These are phyloP conservation scores for Orbilia brochopaga DNA, from an alignment of 2,329 filamentous ascomycete genomes.

Conservation along the genomic window DNA sequence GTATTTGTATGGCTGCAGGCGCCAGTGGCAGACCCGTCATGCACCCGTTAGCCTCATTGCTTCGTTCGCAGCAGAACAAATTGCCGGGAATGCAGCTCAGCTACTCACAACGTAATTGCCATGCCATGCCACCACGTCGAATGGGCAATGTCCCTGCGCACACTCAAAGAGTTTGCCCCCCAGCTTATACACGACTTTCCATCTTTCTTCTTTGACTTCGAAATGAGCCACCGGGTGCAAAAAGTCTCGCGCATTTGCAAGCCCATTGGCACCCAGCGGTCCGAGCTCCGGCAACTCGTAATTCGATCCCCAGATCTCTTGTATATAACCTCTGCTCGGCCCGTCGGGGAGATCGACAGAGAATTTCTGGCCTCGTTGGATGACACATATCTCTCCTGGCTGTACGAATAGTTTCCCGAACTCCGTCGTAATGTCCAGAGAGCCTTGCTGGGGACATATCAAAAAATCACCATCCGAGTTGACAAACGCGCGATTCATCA, in stretches of 20 bases:
- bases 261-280: conserved; percentile 69
- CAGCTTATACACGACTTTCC: conserved; percentile 69
- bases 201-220: conserved; percentile 61
- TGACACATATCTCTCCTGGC: conserved; percentile 71
- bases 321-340: conserved; percentile 69
- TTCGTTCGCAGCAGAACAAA: too few species aligned
- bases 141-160: conserved; percentile 70
- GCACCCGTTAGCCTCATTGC: neutral
- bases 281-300: conserved; percentile 72
- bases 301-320: conserved; percentile 70
- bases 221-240: conserved; percentile 65
- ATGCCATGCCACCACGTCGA: conserved; percentile 75
- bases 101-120: conserved; percentile 65
- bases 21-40: neutral
- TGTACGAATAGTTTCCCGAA: conserved; percentile 69
- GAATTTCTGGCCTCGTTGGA: conserved; percentile 71
- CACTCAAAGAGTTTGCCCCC: conserved; percentile 67
- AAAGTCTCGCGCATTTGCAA: conserved; percentile 72
- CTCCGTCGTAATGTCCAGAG: conserved; percentile 72
- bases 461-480: conserved; percentile 71
- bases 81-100: too few species aligned
- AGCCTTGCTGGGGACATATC: conserved; percentile 70
- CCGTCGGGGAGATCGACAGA: conserved; percentile 67
- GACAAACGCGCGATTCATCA: conserved; percentile 61
- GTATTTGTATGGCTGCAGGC: conserved; percentile 63